Percentiles rank a stretch among this genome's conserved stretches.
Evolutionary conservation across 129 eudicot species (phyloP).

Genomic region (Tagetes erecta): DNA sequence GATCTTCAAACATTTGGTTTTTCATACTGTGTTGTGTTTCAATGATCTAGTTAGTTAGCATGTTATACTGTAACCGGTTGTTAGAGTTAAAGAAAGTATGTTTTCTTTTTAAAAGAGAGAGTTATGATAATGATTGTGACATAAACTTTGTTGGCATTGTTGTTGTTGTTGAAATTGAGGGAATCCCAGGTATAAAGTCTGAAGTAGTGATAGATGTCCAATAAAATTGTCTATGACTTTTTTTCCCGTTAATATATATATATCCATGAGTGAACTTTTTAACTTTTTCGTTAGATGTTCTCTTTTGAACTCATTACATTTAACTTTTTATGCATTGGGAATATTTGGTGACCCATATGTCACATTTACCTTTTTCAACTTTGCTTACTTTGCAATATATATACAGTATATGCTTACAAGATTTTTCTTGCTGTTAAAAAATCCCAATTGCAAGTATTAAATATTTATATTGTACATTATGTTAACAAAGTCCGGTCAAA

Average conservation of each 20-base stretch:
- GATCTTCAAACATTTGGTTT: too few species aligned
- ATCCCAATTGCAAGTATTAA: too few species aligned
- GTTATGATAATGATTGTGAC: constrained; percentile 57
- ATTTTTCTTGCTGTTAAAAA: too few species aligned
- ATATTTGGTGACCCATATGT: constrained; percentile 50
- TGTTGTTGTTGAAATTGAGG: constrained; percentile 57
- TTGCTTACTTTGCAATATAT: constrained; percentile 35
- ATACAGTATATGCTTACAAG: too few species aligned
- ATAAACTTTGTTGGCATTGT: constrained; percentile 30
- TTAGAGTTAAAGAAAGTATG: too few species aligned
- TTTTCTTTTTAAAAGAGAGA: constrained; percentile 11
- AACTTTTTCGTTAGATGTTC: constrained; percentile 36
- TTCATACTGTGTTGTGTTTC: too few species aligned
- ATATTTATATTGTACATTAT: background rate
- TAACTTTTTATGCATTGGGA: constrained; percentile 38
- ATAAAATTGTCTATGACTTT: constrained; percentile 36
- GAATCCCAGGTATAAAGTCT: constrained; percentile 70
- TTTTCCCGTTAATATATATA: constrained; percentile 33
- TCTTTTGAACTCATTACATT: constrained; percentile 40
- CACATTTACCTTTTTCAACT: constrained; percentile 27
- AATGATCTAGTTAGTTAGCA: too few species aligned
- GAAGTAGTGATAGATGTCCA: constrained; percentile 31
- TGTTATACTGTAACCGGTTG: too few species aligned
- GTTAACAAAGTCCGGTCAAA: background rate
- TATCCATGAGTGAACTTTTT: constrained; percentile 39